Conservation (phyloP, 352 stramenopile species). For the Pythium dissimile region DNA sequence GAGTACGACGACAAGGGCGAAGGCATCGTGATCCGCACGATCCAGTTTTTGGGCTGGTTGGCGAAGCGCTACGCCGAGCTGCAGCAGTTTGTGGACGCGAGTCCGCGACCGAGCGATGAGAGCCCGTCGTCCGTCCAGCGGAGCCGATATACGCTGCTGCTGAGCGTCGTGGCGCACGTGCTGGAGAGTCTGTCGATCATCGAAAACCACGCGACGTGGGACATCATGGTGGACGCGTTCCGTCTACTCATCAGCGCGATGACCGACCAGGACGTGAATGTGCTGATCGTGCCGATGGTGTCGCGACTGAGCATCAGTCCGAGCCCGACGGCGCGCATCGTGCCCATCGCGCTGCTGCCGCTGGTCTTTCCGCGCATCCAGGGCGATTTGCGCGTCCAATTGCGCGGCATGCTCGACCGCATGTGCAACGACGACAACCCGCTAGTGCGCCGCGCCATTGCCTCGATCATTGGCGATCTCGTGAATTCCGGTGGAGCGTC, state of each 20-base stretch:
- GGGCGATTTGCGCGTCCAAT: constrained; percentile 73
- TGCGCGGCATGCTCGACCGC: constrained; percentile 84
- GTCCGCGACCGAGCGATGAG: neutral
- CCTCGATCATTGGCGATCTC: constrained; percentile 78
- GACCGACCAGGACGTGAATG: constrained; percentile 51
- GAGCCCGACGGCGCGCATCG: constrained; percentile 79
- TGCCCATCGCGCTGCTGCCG: constrained; percentile 70
- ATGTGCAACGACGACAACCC: constrained; percentile 87
- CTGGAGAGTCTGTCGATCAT: constrained; percentile 87
- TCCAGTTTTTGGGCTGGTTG: constrained; percentile 80
- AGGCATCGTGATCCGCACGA: constrained; percentile 78
- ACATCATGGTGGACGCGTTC: constrained; percentile 84
- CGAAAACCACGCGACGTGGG: constrained; percentile 87
- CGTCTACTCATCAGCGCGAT: constrained; percentile 68
- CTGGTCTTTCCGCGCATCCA: constrained; percentile 70
- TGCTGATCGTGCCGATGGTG: constrained; percentile 75
- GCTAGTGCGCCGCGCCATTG: constrained; percentile 77
- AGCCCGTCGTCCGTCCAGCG: constrained; percentile 14
- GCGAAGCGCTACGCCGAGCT: constrained; percentile 63
- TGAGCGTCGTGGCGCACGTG: constrained; percentile 76
- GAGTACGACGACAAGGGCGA: constrained; percentile 88
- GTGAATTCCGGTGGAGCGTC: constrained; percentile 45
- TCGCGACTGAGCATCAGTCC: constrained; percentile 79
- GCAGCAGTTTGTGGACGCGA: constrained; percentile 46
- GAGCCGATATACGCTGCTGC: constrained; percentile 57